phyloP scores from a whole-genome alignment of 2,329 filamentous ascomycete genomes.

The Pestalotiopsis fici region DNA sequence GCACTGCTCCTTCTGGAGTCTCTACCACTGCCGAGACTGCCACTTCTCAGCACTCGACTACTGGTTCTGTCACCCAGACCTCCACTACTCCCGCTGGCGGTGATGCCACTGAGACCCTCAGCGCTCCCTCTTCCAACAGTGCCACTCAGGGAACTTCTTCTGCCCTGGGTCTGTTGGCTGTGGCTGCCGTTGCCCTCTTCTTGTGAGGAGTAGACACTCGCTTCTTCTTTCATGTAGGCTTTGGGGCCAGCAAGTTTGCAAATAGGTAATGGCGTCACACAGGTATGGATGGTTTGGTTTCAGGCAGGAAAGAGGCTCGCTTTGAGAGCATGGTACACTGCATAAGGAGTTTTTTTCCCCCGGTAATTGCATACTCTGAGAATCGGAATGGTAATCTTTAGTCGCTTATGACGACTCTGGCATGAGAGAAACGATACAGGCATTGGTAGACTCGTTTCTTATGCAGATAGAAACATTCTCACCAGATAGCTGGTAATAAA shows the following conservation, averaged over 20 bases:
- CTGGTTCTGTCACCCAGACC: neutral
- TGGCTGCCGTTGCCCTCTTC: neutral
- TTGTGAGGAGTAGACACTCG: neutral
- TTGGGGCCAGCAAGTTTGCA: neutral
- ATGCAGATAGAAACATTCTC: slow-evolving; percentile 8
- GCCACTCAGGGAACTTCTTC: neutral
- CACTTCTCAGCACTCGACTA: neutral
- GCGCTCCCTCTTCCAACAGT: neutral
- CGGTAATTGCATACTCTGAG: neutral
- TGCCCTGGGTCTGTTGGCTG: slow-evolving; percentile 4
- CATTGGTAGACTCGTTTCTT: slow-evolving; percentile 3
- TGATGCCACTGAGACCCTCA: neutral
- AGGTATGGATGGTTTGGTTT: neutral
- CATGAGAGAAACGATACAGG: neutral
- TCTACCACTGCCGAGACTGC: neutral
- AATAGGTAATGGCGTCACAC: neutral
- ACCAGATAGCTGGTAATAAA: slow-evolving; percentile 5
- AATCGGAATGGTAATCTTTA: neutral
- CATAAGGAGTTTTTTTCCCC: neutral
- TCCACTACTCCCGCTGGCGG: neutral
- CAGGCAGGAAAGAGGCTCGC: neutral
- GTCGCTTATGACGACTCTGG: neutral
- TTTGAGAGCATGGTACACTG: neutral
- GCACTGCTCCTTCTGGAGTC: neutral
- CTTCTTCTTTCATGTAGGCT: neutral